Evolutionary conservation across 148 eudicot species (phyloP).

Genomic region (Nepenthes mirabilis): DNA sequence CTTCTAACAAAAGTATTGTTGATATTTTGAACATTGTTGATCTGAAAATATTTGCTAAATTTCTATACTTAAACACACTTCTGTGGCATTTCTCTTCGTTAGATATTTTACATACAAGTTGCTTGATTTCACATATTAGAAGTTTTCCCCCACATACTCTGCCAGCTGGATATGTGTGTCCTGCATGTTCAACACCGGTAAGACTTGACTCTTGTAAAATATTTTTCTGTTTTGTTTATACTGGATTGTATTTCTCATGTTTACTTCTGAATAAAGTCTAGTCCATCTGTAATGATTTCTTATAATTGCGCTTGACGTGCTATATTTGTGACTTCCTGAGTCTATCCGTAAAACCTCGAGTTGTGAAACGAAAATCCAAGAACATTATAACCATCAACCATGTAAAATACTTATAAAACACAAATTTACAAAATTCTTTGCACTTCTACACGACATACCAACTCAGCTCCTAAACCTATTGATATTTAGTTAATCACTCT

Average conservation of each 20-base stretch:
- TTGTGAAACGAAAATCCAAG: too few species aligned
- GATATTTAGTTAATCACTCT: too few species aligned
- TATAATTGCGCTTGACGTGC: too few species aligned
- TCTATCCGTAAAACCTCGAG: too few species aligned
- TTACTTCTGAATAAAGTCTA: background rate
- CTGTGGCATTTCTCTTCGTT: constrained; percentile 15
- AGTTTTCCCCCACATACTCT: constrained; percentile 85
- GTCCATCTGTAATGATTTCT: too few species aligned
- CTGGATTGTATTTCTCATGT: background rate
- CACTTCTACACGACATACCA: too few species aligned
- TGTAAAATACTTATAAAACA: too few species aligned
- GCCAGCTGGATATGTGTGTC: constrained; percentile 93
- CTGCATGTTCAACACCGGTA: constrained; percentile 80
- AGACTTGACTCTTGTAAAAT: constrained; percentile 8
- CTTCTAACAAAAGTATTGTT: background rate
- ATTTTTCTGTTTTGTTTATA: background rate
- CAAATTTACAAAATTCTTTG: too few species aligned
- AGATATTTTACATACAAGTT: constrained; percentile 86
- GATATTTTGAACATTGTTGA: background rate
- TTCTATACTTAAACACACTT: background rate
- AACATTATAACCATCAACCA: too few species aligned
- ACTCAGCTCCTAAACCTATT: too few species aligned
- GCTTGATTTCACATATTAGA: constrained; percentile 77
- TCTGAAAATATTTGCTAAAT: background rate
- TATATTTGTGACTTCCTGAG: too few species aligned